These are phyloP conservation scores for Plantago coronopus DNA, from an alignment of 305 asterid genomes.

Conservation along the genomic window DNA sequence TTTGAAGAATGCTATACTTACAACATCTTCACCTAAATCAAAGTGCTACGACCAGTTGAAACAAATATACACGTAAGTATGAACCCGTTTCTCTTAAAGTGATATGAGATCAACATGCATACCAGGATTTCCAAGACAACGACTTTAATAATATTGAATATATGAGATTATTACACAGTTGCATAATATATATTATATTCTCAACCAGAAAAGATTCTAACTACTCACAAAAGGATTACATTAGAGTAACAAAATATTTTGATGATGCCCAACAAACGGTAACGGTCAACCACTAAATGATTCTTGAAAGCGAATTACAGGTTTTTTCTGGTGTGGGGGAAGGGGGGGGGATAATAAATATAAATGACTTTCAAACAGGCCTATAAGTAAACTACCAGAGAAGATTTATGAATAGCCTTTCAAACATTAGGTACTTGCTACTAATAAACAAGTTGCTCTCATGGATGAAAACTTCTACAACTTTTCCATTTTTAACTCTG, in stretches of 20 bases:
- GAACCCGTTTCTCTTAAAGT: too few relatives aligned
- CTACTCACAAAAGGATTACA: too few relatives aligned
- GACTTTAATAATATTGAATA: background rate
- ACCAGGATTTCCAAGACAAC: background rate
- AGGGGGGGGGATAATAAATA: too few relatives aligned
- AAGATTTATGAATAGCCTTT: background rate
- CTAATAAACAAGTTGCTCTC: too few relatives aligned
- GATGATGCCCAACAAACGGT: background rate
- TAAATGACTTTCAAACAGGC: background rate
- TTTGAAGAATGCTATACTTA: background rate
- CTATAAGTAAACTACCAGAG: background rate
- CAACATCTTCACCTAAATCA: background rate
- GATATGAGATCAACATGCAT: background rate
- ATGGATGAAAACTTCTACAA: too few relatives aligned
- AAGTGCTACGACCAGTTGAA: background rate
- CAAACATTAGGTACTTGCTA: too few relatives aligned
- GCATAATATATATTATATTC: background rate
- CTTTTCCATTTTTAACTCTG: too few relatives aligned
- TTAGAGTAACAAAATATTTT: too few relatives aligned
- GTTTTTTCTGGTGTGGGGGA: too few relatives aligned
- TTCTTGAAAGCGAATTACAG: background rate
- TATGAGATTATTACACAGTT: background rate
- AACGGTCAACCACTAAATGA: too few relatives aligned
- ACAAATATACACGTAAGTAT: background rate
- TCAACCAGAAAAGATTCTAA: too few relatives aligned